These are phyloP conservation scores for Diplogelasinospora grovesii DNA, from an alignment of 495 filamentous ascomycete genomes.

Conservation along the genomic window DNA sequence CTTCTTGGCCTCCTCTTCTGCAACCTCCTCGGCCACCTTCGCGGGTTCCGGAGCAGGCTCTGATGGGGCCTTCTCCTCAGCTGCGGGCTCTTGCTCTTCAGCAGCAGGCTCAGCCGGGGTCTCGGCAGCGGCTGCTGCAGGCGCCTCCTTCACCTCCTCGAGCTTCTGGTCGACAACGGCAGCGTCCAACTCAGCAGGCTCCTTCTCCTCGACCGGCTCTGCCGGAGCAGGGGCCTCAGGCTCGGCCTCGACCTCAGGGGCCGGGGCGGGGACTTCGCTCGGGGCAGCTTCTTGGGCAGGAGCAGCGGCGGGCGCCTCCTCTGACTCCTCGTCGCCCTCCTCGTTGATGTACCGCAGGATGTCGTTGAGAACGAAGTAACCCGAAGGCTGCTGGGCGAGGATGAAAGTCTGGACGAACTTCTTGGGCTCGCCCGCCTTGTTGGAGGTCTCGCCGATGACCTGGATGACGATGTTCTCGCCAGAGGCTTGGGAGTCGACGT, in stretches of 20 bases:
- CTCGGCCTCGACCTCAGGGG: conserved; percentile 28
- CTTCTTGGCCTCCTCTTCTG: conserved; percentile 41
- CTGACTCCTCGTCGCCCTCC: conserved; percentile 55
- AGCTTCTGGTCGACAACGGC: conserved; percentile 43
- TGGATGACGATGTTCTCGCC: conserved; percentile 90
- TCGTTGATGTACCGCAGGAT: conserved; percentile 91
- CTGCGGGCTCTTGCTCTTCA: conserved; percentile 34
- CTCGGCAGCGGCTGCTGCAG: conserved; percentile 34
- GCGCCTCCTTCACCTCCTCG: conserved; percentile 40
- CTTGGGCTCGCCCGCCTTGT: conserved; percentile 79
- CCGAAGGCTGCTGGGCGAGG: conserved; percentile 89
- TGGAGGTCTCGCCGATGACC: conserved; percentile 96
- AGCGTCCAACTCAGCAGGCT: conserved; percentile 42
- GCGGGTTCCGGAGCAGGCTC: conserved; percentile 29
- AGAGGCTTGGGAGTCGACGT: conserved; percentile 93
- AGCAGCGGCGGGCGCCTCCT: conserved; percentile 35
- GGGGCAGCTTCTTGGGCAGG: conserved; percentile 38
- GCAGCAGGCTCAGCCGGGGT: conserved; percentile 30
- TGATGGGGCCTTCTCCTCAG: conserved; percentile 38
- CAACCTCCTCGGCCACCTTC: conserved; percentile 34
- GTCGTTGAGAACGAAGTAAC: conserved; percentile 97
- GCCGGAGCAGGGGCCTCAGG: conserved; percentile 13
- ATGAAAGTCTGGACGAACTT: conserved; percentile 99
- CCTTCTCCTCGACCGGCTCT: conserved; percentile 39
- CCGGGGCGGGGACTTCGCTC: conserved; percentile 36